Conservation (phyloP, 768 basidiomycete species). For the Suillus ampliporus region DNA sequence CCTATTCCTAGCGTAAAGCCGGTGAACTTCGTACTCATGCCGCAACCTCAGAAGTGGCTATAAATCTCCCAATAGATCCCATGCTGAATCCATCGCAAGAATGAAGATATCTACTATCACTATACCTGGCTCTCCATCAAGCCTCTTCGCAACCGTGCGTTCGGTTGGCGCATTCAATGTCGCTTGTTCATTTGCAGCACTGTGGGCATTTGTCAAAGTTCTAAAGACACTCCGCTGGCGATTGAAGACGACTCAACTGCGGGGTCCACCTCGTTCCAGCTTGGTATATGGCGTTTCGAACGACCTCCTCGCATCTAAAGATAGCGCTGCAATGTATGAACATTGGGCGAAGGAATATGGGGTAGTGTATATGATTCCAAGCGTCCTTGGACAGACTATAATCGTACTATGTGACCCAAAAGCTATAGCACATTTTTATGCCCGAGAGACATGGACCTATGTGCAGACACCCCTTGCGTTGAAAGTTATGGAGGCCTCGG, state of each 20-base stretch:
- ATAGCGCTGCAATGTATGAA: slow-evolving; percentile 23
- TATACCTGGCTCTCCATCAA: neutral
- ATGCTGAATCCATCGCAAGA: neutral
- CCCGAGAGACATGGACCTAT: slow-evolving; percentile 40
- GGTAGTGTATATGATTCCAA: slow-evolving; percentile 20
- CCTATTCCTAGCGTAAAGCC: neutral
- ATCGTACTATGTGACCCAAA: slow-evolving; percentile 48
- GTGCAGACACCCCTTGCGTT: slow-evolving; percentile 43
- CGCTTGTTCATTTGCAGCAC: neutral
- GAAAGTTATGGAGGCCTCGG: slow-evolving; percentile 32
- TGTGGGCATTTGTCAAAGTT: neutral
- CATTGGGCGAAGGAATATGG: slow-evolving; percentile 29
- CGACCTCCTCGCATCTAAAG: slow-evolving; percentile 1
- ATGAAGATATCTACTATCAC: neutral
- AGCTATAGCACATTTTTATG: slow-evolving; percentile 54
- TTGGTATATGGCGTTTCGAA: slow-evolving; percentile 25
- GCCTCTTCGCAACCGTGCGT: neutral
- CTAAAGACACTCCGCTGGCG: neutral
- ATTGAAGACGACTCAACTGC: slow-evolving; percentile 19
- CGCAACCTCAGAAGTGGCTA: neutral
- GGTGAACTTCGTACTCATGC: neutral
- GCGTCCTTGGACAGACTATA: slow-evolving; percentile 15
- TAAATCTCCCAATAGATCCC: neutral
- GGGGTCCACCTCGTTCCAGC: slow-evolving; percentile 24
- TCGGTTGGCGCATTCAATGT: neutral